Conservation (phyloP, 2,329 filamentous ascomycete species). For the Mycogone perniciosa region DNA sequence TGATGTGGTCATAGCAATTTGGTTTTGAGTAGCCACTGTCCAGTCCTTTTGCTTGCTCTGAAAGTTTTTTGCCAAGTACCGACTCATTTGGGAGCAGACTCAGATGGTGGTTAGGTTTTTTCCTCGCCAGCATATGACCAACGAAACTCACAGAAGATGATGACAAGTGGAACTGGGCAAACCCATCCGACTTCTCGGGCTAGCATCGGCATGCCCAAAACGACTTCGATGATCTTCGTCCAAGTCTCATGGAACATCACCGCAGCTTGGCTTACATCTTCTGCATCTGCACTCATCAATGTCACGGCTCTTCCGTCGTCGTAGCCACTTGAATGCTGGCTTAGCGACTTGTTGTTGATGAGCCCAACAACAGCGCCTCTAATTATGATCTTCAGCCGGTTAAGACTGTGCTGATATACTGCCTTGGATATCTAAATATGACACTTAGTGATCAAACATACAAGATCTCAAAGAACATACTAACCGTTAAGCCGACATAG, state of each 20-base stretch:
- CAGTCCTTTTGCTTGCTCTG: slow-evolving; percentile 31
- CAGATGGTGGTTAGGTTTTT: too few species aligned
- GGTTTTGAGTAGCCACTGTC: slow-evolving; percentile 35
- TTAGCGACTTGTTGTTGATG: slow-evolving; percentile 28
- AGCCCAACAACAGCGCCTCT: slow-evolving; percentile 31
- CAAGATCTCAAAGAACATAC: background rate
- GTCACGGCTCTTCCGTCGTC: slow-evolving; percentile 30
- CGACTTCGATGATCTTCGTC: slow-evolving; percentile 35
- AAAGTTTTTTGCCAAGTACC: slow-evolving; percentile 33
- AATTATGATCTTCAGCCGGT: slow-evolving; percentile 27
- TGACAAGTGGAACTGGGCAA: slow-evolving; percentile 32
- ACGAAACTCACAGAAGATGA: slow-evolving; percentile 38
- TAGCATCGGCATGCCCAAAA: slow-evolving; percentile 34
- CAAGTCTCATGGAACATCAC: slow-evolving; percentile 38
- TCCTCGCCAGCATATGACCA: too few species aligned
- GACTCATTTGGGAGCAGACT: slow-evolving; percentile 38
- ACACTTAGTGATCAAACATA: background rate
- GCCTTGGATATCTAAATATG: slow-evolving; percentile 24
- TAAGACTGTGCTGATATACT: slow-evolving; percentile 25
- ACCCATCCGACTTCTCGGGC: slow-evolving; percentile 36
- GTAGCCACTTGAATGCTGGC: slow-evolving; percentile 15
- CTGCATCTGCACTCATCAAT: slow-evolving; percentile 36
- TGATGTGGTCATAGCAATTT: slow-evolving; percentile 30
- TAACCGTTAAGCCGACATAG: slow-evolving; percentile 33
- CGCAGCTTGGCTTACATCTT: slow-evolving; percentile 25